Evolutionary conservation across 805 yeast genomes (phyloP).

Genomic region (Helenozyma baotianmanensis): DNA sequence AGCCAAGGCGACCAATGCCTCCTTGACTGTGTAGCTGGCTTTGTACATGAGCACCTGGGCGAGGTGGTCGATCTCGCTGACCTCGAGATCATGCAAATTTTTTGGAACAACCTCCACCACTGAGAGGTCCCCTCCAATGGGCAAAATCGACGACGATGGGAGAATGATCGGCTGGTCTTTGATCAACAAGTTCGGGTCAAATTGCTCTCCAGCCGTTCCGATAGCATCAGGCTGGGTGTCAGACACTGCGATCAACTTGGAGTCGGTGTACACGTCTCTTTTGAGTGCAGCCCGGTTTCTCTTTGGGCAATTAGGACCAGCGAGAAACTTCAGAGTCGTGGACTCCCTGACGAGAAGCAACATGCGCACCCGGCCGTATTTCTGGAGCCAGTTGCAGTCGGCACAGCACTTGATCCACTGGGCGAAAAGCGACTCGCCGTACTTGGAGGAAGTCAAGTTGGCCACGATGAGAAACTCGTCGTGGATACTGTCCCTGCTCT

Average conservation of each 20-base stretch:
- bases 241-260: constrained; percentile 49
- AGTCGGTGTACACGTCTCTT: constrained; percentile 58
- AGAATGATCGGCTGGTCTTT: constrained; percentile 34
- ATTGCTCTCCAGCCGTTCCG: constrained; percentile 22
- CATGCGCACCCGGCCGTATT: constrained; percentile 69
- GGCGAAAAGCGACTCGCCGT: constrained; percentile 64
- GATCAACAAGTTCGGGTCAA: constrained; percentile 33
- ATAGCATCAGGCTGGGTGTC: constrained; percentile 14
- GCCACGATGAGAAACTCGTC: constrained; percentile 55
- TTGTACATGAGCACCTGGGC: constrained; percentile 27
- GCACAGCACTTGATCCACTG: constrained; percentile 72
- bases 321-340: constrained; percentile 55
- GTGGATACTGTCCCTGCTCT: constrained; percentile 40
- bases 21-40: constrained; percentile 40
- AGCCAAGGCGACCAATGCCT: constrained; percentile 55
- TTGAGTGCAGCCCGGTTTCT: constrained; percentile 64
- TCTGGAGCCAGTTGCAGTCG: constrained; percentile 68
- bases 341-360: constrained; percentile 60
- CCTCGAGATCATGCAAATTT: constrained; percentile 22
- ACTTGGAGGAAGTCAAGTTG: constrained; percentile 45
- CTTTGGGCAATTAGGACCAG: constrained; percentile 45
- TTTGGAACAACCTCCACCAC: constrained; percentile 53
- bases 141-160: constrained; percentile 24
- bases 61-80: constrained; percentile 65
- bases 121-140: constrained; percentile 38